These are phyloP conservation scores for Rhizopogon roseolus DNA, from an alignment of 768 basidiomycete genomes.

Conservation along the genomic window DNA sequence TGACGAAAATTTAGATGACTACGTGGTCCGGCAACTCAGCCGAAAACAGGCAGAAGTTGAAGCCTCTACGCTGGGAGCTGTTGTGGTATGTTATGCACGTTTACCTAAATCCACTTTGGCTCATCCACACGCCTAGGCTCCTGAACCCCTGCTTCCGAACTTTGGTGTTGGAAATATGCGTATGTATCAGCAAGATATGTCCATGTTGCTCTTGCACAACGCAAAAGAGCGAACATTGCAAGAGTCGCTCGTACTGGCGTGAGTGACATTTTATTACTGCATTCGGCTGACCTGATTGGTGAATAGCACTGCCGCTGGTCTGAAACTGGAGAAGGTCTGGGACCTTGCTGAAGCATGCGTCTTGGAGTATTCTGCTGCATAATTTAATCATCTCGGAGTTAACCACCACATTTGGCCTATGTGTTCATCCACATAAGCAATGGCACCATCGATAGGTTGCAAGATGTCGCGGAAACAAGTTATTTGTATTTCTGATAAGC, in stretches of 20 bases:
- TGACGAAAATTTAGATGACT: slow-evolving; percentile 14
- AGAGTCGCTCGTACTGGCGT: slow-evolving; percentile 25
- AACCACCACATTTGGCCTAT: not conserved
- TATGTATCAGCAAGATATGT: slow-evolving; percentile 25
- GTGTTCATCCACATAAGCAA: slow-evolving; percentile 14
- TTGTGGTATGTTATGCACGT: slow-evolving; percentile 5
- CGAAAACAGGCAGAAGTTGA: slow-evolving; percentile 11
- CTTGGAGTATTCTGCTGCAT: slow-evolving; percentile 20
- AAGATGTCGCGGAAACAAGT: not conserved
- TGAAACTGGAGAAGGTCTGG: slow-evolving; percentile 27
- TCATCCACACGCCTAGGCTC: slow-evolving; percentile 18
- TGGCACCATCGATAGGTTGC: not conserved
- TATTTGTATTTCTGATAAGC: not conserved
- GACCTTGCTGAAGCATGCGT: slow-evolving; percentile 22
- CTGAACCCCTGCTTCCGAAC: slow-evolving; percentile 28
- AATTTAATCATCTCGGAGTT: not conserved
- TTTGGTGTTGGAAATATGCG: slow-evolving; percentile 26
- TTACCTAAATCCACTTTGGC: not conserved
- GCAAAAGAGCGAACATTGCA: slow-evolving; percentile 28
- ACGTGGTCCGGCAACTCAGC: slow-evolving; percentile 13
- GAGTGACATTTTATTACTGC: not conserved
- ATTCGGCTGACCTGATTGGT: slow-evolving; percentile 2
- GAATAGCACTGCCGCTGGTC: slow-evolving; percentile 16
- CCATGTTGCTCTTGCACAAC: slow-evolving; percentile 26
- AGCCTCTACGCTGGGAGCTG: slow-evolving; percentile 6